phyloP scores from a whole-genome alignment of 73 alveolate genomes.

The Paramecium sonneborni region DNA sequence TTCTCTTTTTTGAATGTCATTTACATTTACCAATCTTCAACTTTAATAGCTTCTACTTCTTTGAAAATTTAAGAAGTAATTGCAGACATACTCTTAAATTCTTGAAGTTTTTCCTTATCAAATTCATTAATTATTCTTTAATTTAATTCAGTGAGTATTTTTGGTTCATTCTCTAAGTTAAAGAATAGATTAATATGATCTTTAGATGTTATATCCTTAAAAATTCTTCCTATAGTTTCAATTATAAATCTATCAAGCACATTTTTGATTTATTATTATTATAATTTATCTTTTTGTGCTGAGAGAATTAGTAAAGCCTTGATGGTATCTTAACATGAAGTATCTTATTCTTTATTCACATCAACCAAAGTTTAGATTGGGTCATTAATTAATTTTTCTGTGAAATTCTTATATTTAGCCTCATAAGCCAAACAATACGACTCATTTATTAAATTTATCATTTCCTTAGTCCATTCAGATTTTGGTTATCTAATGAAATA shows the following conservation, averaged over 20 bases:
- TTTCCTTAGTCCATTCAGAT: conserved; percentile 52
- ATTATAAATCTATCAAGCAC: background rate
- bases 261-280: background rate
- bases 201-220: background rate
- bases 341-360: conserved; percentile 16
- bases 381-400: background rate
- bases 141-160: background rate
- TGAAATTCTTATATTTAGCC: background rate
- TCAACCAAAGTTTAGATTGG: conserved; percentile 29
- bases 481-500: conserved; percentile 24
- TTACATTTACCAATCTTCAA: background rate
- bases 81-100: background rate
- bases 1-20: background rate
- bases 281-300: background rate
- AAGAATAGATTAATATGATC: background rate
- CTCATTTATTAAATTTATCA: conserved; percentile 24
- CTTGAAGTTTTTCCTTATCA: background rate
- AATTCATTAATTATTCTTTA: background rate
- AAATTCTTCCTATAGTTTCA: background rate
- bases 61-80: background rate
- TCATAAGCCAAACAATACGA: conserved; percentile 46
- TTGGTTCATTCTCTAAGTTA: background rate
- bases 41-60: background rate
- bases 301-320: background rate
- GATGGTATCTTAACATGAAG: conserved; percentile 50